Evolutionary conservation across 1,284 basidiomycete species (phyloP), one percentile per base, ranked within the genome.

Genomic region (Farysia itapuensis): DNA sequence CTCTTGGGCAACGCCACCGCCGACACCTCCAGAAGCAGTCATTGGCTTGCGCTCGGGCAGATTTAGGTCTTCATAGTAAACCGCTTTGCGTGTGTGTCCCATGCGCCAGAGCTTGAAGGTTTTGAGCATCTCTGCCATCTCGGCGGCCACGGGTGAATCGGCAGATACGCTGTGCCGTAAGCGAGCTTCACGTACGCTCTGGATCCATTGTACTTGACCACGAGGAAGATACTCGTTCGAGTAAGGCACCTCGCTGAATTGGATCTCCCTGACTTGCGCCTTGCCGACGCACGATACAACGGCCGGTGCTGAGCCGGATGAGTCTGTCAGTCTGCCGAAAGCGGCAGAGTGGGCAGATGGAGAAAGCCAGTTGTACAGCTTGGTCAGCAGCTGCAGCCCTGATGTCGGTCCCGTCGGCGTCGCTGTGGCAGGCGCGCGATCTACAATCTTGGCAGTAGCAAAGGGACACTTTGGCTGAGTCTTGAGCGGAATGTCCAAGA

Each of bases 81-180:
- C 46, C 7, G 57, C 57, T 29, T 60, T 60, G n/a, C 57, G 38
- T 33, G 57, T 60, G 21, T 60, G 57, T 1, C 57, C 57, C 57
- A 60, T 60, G 19, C 57, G 29, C 57, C 57, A 60, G 15, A 60
- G 50, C 37, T 49, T 53, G 34, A 60, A 60, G 14, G 50, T 60
- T 22, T 53, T 53, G 31, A 53, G 39, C 57, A 60, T 60, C 35
- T 60, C 50, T 21, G 45, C 34, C 42, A 60, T 49, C 46, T 60
- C 57, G 16, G 6, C 19, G 9, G 39, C 21, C 12, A 53, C 46
- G 7, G 39, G 28, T 16, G 49, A 53, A 24, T 53, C 24, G 14
- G 49, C 32, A 8, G 37, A 42, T 7, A 42, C 57, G 8, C 42
- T 35, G 0, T 43, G 16, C 3, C 57, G 49, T 23, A 60, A 21